Base-by-base conservation (phyloP, 2,329 filamentous ascomycete genomes). In the Sporothrix globosa region DNA sequence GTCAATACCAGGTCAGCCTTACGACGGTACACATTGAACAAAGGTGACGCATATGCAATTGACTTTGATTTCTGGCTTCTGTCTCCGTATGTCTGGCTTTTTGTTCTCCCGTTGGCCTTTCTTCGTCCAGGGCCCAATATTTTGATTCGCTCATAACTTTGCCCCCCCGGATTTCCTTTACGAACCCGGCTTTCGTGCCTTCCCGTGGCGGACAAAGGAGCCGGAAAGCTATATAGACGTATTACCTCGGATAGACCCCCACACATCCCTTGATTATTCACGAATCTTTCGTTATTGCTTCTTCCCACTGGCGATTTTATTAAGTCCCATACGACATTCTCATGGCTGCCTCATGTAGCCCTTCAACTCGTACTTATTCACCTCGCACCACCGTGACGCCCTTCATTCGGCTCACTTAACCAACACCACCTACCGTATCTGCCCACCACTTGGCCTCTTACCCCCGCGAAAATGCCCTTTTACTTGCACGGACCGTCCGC, bases 401-500 rank as follows among this genome's bases (percentile, higher is more conserved):
- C 41, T 30, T 6, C 19, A 39, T n/a, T 39, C 30, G 34, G 27
- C 27, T 7, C 6, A 19, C 30, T 14, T 39, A 58, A 17, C 27
- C 27, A 30, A 30, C 27, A 30, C 27, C 27, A 27, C 54, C 27
- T 39, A 10, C 17, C 7, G 7, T n/a, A 19, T n/a, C 10, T n/a
- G 24, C 30, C 27, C n/a, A 3, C 54, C 13, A 14, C 13, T 21
- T 24, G 27, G 3, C 54, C 44, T 58, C 19, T 50, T 13, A 7
- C 50, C 34, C 21, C 5, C n/a, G 17, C 30, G 70, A 75, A 53
- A 65, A 80, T 78, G 77, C 77, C 77, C 70, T 76, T 76, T 34
- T 60, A 70, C 65, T 72, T 78, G 73, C 73, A 77, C 69, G 76
- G 81, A 71, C 80, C 80, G 63, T 71, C 77, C 67, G 77, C 78